Percentiles rank a stretch among this genome's conserved stretches.
These are phyloP conservation scores for Talaromyces sp. DNA, from an alignment of 2,329 filamentous ascomycete species.

Conservation along the genomic window DNA sequence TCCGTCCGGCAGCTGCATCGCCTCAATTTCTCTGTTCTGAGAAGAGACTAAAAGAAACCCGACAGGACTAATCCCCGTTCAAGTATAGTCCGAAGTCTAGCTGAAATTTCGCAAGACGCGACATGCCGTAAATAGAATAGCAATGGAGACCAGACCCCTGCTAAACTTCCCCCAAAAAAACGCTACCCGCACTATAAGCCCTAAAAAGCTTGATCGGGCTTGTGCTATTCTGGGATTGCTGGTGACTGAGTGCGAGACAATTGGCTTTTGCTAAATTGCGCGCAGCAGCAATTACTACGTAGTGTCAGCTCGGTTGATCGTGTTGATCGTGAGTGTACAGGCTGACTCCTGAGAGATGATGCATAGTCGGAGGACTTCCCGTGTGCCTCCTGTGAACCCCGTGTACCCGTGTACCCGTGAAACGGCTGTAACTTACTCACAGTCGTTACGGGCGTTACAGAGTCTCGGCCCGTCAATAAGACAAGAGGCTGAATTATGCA, in stretches of 20 bases:
- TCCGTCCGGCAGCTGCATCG: neutral
- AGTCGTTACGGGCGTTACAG: neutral
- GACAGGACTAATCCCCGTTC: neutral
- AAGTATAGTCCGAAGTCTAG: neutral
- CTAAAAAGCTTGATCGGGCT: conserved; percentile 1
- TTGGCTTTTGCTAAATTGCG: neutral
- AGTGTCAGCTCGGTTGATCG: neutral
- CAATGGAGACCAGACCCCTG: neutral
- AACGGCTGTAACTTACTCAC: neutral
- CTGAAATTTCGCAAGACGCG: neutral
- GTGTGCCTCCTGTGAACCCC: neutral
- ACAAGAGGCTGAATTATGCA: neutral
- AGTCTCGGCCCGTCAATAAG: neutral
- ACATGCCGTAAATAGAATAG: neutral
- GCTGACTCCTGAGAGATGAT: neutral
- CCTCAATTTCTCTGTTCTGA: neutral
- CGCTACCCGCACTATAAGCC: neutral
- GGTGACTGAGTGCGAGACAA: neutral
- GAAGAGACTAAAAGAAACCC: neutral
- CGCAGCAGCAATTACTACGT: neutral
- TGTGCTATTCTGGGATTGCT: neutral
- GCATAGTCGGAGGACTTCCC: neutral
- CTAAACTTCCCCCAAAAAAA: neutral
- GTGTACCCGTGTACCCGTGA: neutral
- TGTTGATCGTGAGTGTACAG: no score